These are phyloP conservation scores for Chloris gayana DNA, from an alignment of 176 grass and related monocot genomes.

Conservation along the genomic window DNA sequence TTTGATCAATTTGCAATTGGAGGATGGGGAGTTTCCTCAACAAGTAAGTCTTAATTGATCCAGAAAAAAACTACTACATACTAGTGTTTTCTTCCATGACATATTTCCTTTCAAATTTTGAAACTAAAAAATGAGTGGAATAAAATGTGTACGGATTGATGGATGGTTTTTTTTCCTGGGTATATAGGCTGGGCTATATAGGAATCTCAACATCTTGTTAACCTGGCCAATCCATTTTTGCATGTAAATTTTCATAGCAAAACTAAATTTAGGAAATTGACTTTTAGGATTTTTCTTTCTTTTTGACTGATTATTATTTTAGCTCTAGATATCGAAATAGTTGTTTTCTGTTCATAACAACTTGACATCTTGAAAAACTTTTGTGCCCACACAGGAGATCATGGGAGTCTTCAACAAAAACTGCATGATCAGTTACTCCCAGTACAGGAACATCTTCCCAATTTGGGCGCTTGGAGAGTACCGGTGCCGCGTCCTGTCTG, in stretches of 20 bases:
- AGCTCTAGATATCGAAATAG: neutral
- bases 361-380: neutral
- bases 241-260: neutral
- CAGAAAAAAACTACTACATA: too few species aligned
- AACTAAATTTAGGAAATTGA: neutral
- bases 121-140: too few species aligned
- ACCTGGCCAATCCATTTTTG: neutral
- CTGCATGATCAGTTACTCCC: slow-evolving; percentile 82
- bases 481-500: slow-evolving; percentile 44
- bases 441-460: slow-evolving; percentile 78
- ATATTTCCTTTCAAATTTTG: neutral
- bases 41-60: slow-evolving; percentile 60
- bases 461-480: slow-evolving; percentile 89
- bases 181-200: neutral
- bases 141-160: too few species aligned
- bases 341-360: neutral
- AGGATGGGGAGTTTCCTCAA: slow-evolving; percentile 88
- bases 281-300: neutral
- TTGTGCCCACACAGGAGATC: slow-evolving; percentile 62
- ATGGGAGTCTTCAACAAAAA: slow-evolving; percentile 84
- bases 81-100: neutral
- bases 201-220: neutral
- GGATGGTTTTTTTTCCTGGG: too few species aligned
- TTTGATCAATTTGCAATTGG: slow-evolving; percentile 80
- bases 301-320: neutral